Evolutionary conservation across 164 flowering plant genomes (phyloP).

Genomic region (Tetrastigma voinierianum): DNA sequence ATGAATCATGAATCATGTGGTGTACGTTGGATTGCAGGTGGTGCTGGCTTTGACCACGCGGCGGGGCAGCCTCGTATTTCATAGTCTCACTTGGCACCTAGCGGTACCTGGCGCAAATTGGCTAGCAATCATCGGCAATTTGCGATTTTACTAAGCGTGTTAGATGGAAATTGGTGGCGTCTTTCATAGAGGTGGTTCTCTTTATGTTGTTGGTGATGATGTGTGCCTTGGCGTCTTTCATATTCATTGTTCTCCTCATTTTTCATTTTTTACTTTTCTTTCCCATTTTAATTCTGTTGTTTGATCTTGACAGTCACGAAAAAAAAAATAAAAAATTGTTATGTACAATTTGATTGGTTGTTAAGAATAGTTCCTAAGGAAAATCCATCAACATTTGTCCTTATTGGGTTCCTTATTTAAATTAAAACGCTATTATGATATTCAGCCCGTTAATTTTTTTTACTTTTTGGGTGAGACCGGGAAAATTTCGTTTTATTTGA

Average conservation of each 20-base stretch:
- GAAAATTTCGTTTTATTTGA: no score
- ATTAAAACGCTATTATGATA: no score
- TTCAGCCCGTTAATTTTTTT: no score
- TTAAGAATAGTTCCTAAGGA: no score
- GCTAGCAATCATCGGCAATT: slow-evolving; percentile 76
- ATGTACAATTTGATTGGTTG: no score
- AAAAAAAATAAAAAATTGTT: no score
- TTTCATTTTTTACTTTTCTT: no score
- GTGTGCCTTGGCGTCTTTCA: slow-evolving; percentile 49
- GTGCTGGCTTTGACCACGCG: slow-evolving; percentile 51
- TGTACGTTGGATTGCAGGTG: slow-evolving; percentile 38
- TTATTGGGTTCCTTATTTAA: no score
- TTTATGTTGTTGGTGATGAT: slow-evolving; percentile 55
- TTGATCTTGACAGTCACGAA: no score
- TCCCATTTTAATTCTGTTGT: background rate
- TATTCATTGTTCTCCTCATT: background rate
- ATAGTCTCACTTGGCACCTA: slow-evolving; percentile 86
- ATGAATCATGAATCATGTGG: no score
- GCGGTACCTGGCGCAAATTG: slow-evolving; percentile 78
- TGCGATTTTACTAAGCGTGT: slow-evolving; percentile 57
- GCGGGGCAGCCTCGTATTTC: slow-evolving; percentile 62
- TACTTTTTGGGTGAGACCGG: no score
- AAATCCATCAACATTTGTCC: no score
- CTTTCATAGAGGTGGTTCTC: slow-evolving; percentile 45
- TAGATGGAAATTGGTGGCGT: slow-evolving; percentile 71